Conservation (phyloP, 148 eudicot genomes). For the Chenopodium suecicum region DNA sequence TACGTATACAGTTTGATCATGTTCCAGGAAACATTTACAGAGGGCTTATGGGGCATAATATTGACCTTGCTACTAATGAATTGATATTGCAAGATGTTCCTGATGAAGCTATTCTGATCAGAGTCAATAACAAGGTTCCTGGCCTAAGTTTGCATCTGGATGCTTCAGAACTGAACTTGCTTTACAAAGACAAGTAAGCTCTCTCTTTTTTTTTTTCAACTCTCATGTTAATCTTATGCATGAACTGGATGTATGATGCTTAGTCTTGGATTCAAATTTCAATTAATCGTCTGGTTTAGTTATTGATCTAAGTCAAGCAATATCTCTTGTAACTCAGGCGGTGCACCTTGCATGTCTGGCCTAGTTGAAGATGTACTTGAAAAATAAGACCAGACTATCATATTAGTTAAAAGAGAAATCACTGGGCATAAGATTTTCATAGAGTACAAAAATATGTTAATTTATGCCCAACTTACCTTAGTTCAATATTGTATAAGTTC, state of each 20-base stretch:
- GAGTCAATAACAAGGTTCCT: slow-evolving; percentile 42
- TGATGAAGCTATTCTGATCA: slow-evolving; percentile 41
- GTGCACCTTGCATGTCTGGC: too few species aligned
- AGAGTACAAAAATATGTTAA: too few species aligned
- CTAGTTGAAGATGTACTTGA: too few species aligned
- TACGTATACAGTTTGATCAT: slow-evolving; percentile 38
- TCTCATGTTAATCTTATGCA: background rate
- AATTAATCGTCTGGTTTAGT: background rate
- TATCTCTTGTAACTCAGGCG: too few species aligned
- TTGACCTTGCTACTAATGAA: slow-evolving; percentile 39
- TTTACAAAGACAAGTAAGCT: slow-evolving; percentile 38
- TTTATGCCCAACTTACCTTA: too few species aligned
- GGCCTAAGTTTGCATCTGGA: slow-evolving; percentile 41
- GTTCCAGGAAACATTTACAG: slow-evolving; percentile 45
- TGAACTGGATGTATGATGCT: background rate
- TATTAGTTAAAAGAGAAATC: too few species aligned
- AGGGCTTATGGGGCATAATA: slow-evolving; percentile 29
- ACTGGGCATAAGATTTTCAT: too few species aligned
- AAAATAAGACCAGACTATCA: too few species aligned
- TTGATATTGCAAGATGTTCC: slow-evolving; percentile 39
- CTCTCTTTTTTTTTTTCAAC: background rate
- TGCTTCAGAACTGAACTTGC: slow-evolving; percentile 38
- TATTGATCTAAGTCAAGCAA: background rate
- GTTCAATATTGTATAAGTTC: too few species aligned
- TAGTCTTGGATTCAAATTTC: too few species aligned